Conservation (phyloP, 192 early-diverging fungal genomes). For the Pilaira anomala region DNA sequence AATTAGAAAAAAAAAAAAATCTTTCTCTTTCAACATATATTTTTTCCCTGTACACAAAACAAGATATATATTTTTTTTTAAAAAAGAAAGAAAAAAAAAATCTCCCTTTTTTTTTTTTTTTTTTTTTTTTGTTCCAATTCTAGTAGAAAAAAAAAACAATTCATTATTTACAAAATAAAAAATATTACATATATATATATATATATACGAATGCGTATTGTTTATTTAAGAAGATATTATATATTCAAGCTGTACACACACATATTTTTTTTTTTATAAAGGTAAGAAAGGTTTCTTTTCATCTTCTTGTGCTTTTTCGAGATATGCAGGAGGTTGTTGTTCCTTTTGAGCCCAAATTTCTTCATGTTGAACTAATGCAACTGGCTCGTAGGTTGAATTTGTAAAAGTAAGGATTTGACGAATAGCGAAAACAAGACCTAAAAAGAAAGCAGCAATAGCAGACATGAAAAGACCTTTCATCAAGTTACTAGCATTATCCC, state of each 20-base stretch:
- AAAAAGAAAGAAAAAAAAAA: slow-evolving; percentile 2
- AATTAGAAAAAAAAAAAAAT: slow-evolving; percentile 5
- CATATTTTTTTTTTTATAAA: no score
- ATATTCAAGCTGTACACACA: not conserved
- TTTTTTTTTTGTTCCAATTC: slow-evolving; percentile 4
- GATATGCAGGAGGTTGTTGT: slow-evolving; percentile 20
- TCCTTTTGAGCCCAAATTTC: slow-evolving; percentile 8
- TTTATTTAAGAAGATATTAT: not conserved
- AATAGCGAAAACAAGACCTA: slow-evolving; percentile 22
- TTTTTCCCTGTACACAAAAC: not conserved
- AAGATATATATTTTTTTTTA: not conserved
- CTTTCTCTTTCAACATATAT: not conserved
- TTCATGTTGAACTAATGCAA: not conserved
- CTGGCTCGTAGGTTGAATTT: slow-evolving; percentile 12
- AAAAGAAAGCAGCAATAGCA: slow-evolving; percentile 23
- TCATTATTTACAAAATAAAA: not conserved
- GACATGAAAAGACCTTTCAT: slow-evolving; percentile 25
- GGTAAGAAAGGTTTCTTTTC: slow-evolving; percentile 24
- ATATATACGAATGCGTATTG: no score
- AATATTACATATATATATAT: slow-evolving; percentile 4
- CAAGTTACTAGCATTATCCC: slow-evolving; percentile 23
- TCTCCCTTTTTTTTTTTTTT: not conserved
- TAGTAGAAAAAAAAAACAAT: slow-evolving; percentile 17
- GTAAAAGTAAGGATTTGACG: slow-evolving; percentile 24
- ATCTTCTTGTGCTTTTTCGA: not conserved